Conservation (phyloP, 306 rosid species). For the Senna tora region DNA sequence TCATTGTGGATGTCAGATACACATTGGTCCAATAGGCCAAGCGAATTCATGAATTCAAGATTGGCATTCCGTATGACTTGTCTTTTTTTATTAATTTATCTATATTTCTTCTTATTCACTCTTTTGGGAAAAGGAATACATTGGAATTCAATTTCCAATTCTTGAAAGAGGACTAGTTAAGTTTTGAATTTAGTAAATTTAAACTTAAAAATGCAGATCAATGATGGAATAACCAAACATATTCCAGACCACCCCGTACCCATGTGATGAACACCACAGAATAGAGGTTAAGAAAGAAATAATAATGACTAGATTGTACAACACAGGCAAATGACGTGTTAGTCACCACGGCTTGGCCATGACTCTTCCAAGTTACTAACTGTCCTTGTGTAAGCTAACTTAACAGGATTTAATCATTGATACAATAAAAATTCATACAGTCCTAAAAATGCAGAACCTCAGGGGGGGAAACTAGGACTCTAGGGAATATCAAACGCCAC, state of each 20-base stretch:
- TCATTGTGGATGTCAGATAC: neutral
- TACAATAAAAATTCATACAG: conserved; percentile 18
- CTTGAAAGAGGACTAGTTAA: neutral
- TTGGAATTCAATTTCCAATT: neutral
- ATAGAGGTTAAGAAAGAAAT: conserved; percentile 12
- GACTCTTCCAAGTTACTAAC: conserved; percentile 31
- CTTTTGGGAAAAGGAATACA: neutral
- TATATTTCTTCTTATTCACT: too few species aligned
- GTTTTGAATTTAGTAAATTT: neutral
- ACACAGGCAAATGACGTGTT: conserved; percentile 27
- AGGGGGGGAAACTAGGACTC: conserved; percentile 24
- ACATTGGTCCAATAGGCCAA: too few species aligned
- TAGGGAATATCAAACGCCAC: conserved; percentile 43
- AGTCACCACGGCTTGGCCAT: conserved; percentile 19
- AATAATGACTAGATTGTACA: conserved; percentile 28
- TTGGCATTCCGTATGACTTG: neutral
- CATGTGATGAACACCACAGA: neutral
- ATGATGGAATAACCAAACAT: conserved; percentile 19
- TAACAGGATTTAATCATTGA: conserved; percentile 29
- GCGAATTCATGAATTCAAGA: too few species aligned
- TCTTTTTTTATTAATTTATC: too few species aligned
- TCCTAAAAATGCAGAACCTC: conserved; percentile 30
- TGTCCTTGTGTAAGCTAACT: conserved; percentile 33
- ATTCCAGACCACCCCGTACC: neutral
- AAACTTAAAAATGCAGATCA: conserved; percentile 1